These are phyloP conservation scores for Amanita pseudoporphyria DNA, from an alignment of 768 basidiomycete species.

Conservation along the genomic window DNA sequence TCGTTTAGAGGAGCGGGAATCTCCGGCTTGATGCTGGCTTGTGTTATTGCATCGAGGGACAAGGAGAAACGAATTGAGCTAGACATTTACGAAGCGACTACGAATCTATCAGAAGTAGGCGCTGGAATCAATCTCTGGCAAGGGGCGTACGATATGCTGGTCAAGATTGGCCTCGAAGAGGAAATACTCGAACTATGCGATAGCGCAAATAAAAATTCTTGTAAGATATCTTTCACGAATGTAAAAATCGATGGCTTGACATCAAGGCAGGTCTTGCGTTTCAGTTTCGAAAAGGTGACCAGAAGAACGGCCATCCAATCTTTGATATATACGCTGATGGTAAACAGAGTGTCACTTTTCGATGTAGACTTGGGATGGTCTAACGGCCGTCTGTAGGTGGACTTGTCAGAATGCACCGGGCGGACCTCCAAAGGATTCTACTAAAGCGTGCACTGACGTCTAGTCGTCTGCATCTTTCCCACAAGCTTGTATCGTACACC, in stretches of 20 bases:
- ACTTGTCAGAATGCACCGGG: conserved; percentile 48
- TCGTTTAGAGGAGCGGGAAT: conserved; percentile 40
- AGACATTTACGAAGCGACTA: conserved; percentile 45
- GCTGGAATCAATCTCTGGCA: conserved; percentile 51
- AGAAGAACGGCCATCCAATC: conserved; percentile 40
- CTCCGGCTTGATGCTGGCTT: conserved; percentile 29
- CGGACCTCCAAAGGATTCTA: conserved; percentile 56
- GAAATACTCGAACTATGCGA: conserved; percentile 25
- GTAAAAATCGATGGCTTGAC: neutral
- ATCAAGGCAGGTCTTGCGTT: conserved; percentile 37
- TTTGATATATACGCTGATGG: conserved; percentile 51
- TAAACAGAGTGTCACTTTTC: conserved; percentile 15
- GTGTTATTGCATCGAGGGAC: conserved; percentile 29
- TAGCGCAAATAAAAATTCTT: neutral
- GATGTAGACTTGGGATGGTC: neutral
- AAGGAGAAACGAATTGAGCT: conserved; percentile 45
- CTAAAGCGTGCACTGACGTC: conserved; percentile 37
- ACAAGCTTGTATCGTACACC: conserved; percentile 48
- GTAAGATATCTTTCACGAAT: neutral
- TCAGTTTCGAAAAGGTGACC: conserved; percentile 53
- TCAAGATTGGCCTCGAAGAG: conserved; percentile 37
- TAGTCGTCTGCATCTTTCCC: conserved; percentile 40
- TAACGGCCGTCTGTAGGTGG: conserved; percentile 25
- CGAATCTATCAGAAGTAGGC: conserved; percentile 43
- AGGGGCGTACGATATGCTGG: conserved; percentile 20